A percentile compares a stretch with the other conserved stretches of the same genome.
phyloP scores from a whole-genome alignment of 768 basidiomycete genomes.

The Hygrophorus pudorinus region DNA sequence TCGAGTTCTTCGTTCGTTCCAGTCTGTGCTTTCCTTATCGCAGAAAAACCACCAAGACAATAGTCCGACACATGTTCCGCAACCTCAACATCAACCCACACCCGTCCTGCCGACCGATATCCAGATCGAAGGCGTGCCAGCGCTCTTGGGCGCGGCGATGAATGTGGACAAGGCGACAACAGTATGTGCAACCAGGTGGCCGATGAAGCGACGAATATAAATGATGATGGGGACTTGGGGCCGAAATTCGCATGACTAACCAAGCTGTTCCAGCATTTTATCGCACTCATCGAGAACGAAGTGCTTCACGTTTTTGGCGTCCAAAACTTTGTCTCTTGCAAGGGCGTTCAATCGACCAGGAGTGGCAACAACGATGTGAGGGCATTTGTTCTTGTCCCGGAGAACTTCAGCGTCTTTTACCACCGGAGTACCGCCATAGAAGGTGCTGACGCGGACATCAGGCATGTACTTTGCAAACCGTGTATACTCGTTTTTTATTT shows the following conservation, averaged over 20 bases:
- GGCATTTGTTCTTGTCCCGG: conserved; percentile 94
- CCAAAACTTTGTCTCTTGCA: conserved; percentile 88
- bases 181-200: conserved; percentile 31
- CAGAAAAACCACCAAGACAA: conserved; percentile 7
- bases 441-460: conserved; percentile 92
- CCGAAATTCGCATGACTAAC: conserved; percentile 93
- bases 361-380: conserved; percentile 97
- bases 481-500: conserved; percentile 99
- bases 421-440: conserved; percentile 95
- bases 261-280: conserved; percentile 99
- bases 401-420: conserved; percentile 89
- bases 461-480: conserved; percentile 99
- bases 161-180: conserved; percentile 24
- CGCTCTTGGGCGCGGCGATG: conserved; percentile 19
- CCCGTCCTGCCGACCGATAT: conserved; percentile 27
- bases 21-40: conserved; percentile 11
- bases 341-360: conserved; percentile 96
- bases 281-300: conserved; percentile 99
- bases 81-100: conserved; percentile 25
- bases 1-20: conserved; percentile 21
- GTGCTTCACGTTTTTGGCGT: conserved; percentile 95
- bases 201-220: conserved; percentile 39
- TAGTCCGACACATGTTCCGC: conserved; percentile 5
- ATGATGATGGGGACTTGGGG: conserved; percentile 34
- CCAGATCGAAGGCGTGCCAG: conserved; percentile 28